Conservation (phyloP, 257 asterid species). For the Anisodus tanguticus region DNA sequence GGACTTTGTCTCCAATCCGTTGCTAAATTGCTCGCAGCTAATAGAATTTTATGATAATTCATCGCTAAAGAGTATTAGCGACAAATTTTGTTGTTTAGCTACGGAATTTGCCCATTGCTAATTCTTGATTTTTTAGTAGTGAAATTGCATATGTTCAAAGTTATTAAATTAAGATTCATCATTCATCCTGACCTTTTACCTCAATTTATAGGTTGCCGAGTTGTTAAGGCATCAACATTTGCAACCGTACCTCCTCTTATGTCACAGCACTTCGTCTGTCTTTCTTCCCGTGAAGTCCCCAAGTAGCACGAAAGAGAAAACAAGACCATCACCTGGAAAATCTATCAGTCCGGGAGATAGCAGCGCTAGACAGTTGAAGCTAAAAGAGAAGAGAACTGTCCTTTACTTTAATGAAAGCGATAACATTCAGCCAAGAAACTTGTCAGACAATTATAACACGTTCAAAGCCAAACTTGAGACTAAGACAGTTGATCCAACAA, state of each 20-base stretch:
- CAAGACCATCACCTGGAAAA: conserved; percentile 52
- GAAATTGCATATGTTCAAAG: too few species aligned
- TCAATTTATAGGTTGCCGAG: conserved; percentile 73
- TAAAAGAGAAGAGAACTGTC: conserved; percentile 56
- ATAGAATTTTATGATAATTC: too few species aligned
- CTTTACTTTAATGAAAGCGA: conserved; percentile 63
- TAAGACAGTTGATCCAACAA: conserved; percentile 78
- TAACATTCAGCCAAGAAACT: conserved; percentile 40
- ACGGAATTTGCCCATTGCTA: too few species aligned
- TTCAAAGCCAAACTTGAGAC: conserved; percentile 61
- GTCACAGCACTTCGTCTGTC: conserved; percentile 72
- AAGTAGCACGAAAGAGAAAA: conserved; percentile 56
- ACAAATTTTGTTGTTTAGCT: too few species aligned
- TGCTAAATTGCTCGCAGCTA: too few species aligned
- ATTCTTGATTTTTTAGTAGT: too few species aligned
- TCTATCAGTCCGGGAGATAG: conserved; percentile 47
- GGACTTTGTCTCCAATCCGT: too few species aligned
- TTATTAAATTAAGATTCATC: background rate
- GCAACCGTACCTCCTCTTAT: conserved; percentile 80
- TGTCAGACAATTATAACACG: conserved; percentile 41
- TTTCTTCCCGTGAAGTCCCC: conserved; percentile 92
- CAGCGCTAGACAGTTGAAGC: conserved; percentile 45
- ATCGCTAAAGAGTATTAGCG: too few species aligned
- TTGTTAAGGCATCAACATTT: conserved; percentile 83
- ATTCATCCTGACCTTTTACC: conserved; percentile 23